Percentiles rank a stretch among this genome's conserved stretches.
phyloP scores from a whole-genome alignment of 179 eudicot genomes.

The Actinidia polygama region DNA sequence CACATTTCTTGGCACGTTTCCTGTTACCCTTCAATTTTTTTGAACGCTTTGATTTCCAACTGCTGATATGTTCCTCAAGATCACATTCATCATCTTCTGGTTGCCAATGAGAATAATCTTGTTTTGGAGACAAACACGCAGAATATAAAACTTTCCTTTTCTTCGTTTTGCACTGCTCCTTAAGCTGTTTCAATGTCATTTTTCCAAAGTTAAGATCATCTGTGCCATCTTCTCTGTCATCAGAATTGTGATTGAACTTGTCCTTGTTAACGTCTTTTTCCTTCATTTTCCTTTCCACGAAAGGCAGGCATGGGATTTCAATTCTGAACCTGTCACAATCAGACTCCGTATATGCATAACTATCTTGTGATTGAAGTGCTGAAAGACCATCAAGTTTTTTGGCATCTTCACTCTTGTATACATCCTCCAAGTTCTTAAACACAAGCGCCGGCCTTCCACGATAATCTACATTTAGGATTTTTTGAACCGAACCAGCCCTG shows the following conservation, averaged over 20 bases:
- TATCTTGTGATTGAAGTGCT: constrained; percentile 28
- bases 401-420: constrained; percentile 44
- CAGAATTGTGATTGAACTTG: not conserved
- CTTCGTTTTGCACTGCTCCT: constrained; percentile 46
- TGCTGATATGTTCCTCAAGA: constrained; percentile 59
- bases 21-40: constrained; percentile 44
- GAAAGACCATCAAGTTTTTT: constrained; percentile 23
- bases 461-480: constrained; percentile 45
- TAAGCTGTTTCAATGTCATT: constrained; percentile 65
- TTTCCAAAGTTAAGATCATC: constrained; percentile 42
- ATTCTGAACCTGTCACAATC: constrained; percentile 33
- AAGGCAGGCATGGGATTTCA: constrained; percentile 25
- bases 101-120: constrained; percentile 27
- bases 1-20: constrained; percentile 28
- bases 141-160: constrained; percentile 49
- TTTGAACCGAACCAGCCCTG: constrained; percentile 46
- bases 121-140: constrained; percentile 30
- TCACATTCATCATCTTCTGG: constrained; percentile 55
- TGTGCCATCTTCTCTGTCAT: constrained; percentile 22
- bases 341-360: constrained; percentile 27
- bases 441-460: constrained; percentile 51
- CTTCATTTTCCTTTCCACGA: constrained; percentile 39
- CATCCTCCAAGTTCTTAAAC: constrained; percentile 52
- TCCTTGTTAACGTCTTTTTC: constrained; percentile 19
- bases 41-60: constrained; percentile 54